Evolutionary conservation across 805 yeast genomes (phyloP), one percentile per base, ranked within the genome.

Genomic region (Starmerella khaoyaiensis): DNA sequence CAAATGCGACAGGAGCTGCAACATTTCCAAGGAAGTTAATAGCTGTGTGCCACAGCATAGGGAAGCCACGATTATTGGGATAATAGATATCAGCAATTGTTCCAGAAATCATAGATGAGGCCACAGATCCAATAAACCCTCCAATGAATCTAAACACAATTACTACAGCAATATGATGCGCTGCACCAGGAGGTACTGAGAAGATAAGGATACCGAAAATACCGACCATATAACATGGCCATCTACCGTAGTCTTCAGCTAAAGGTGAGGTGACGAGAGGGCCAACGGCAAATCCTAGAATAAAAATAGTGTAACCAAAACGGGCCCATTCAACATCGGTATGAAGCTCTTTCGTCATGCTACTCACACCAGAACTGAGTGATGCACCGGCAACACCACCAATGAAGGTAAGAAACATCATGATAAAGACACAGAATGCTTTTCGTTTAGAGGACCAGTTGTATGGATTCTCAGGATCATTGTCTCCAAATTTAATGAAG

Each of bases 341-440:
- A 55, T 83, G 84, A n/a, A 82, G 66, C 50, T 72, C 65, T 11
- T 76, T 75, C 40, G 64, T 63, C 42, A 86, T 76, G 12, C 79
- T 64, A n/a, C 67, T 69, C 33, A 84, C 60, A 28, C 93, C 87
- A 49, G 93, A 93, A 20, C 94, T 76, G 49, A 82, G 76, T 55
- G 86, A 77, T 1, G 94, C 79, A 5, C 94, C 80, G 29, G 94
- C 95, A 56, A 79, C 83, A 1, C 95, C 95, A 16, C 86, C 94
- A 49, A 82, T 71, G 40, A 86, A 76, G 35, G 84, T 94, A 40
- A 79, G 65, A 24, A 72, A 46, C 2, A 94, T 74, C 24, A 80
- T 62, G 7, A 74, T 46, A 24, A 79, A 56, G 0, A 95, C 83
- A 54, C 76, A 53, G n/a, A 41, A 35, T 53, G 61, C 56, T 46